Evolutionary conservation across 2,329 filamentous ascomycete genomes (phyloP).

Genomic region (Zasmidium citrigriseum): DNA sequence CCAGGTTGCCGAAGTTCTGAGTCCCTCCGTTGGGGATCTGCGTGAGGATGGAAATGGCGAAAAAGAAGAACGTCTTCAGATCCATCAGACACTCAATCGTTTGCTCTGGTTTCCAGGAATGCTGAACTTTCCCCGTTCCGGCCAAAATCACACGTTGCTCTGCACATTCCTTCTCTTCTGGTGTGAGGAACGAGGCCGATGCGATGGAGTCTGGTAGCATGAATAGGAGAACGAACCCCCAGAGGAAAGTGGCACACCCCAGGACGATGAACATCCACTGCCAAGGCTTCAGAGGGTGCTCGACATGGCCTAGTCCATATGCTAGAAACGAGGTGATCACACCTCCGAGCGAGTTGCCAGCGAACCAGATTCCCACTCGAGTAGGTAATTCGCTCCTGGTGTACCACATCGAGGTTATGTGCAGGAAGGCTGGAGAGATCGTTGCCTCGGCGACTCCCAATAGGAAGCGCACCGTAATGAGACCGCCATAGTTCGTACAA

Average conservation of each 20-base stretch:
- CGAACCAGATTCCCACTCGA: constrained; percentile 23
- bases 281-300: constrained; percentile 31
- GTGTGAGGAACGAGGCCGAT: constrained; percentile 13
- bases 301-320: constrained; percentile 29
- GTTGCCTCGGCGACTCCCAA: constrained; percentile 39
- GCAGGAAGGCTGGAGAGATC: constrained; percentile 42
- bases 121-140: constrained; percentile 17
- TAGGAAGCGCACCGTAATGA: constrained; percentile 39
- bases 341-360: constrained; percentile 20
- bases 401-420: constrained; percentile 41
- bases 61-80: constrained; percentile 22
- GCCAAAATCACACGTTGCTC: constrained; percentile 12
- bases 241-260: constrained; percentile 19
- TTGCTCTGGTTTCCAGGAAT: constrained; percentile 15
- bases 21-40: constrained; percentile 24
- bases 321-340: constrained; percentile 28
- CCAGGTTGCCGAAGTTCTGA: constrained; percentile 21
- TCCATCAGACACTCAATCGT: constrained; percentile 19
- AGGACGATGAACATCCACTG: constrained; percentile 35
- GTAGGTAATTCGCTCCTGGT: constrained; percentile 35
- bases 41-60: constrained; percentile 19
- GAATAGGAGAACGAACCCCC: constrained; percentile 18
- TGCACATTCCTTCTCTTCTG: constrained; percentile 17
- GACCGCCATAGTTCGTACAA: constrained; percentile 35
- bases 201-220: constrained; percentile 20